phyloP scores from a whole-genome alignment of 495 filamentous ascomycete genomes.

The Lophiostoma macrostomum region DNA sequence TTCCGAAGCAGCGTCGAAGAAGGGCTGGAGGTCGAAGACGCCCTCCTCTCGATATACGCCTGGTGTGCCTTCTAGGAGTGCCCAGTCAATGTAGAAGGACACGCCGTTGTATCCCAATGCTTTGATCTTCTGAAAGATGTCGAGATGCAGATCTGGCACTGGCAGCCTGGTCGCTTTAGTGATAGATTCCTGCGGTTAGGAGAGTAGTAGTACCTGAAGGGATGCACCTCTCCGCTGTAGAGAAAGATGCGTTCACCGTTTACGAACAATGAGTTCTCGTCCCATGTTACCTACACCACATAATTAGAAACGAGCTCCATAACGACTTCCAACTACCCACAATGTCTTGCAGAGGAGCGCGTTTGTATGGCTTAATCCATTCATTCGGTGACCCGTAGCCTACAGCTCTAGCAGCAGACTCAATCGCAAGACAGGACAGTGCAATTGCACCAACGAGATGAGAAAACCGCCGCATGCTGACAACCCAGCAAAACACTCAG shows the following conservation, averaged over 20 bases:
- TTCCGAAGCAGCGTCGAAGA: constrained; percentile 67
- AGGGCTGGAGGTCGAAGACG: constrained; percentile 63
- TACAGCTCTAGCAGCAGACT: constrained; percentile 27
- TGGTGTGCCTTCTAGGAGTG: constrained; percentile 70
- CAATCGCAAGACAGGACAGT: constrained; percentile 25
- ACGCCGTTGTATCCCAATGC: constrained; percentile 73
- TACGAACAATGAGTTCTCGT: constrained; percentile 70
- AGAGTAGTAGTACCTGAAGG: constrained; percentile 50
- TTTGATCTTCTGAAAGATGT: constrained; percentile 77
- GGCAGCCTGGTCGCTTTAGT: constrained; percentile 53
- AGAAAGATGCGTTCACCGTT: constrained; percentile 68
- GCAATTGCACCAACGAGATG: constrained; percentile 23
- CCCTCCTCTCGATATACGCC: constrained; percentile 67
- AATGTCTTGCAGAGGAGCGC: constrained; percentile 42
- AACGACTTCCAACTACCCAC: constrained; percentile 23
- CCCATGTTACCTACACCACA: constrained; percentile 61
- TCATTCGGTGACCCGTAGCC: constrained; percentile 31
- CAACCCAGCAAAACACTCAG: background rate
- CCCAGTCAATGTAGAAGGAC: constrained; percentile 75
- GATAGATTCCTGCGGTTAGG: background rate
- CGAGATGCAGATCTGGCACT: constrained; percentile 67
- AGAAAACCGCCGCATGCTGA: constrained; percentile 23
- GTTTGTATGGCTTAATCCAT: constrained; percentile 39
- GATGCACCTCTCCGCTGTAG: constrained; percentile 72
- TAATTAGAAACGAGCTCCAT: background rate